These are phyloP conservation scores for Chalciporus chontae DNA, from an alignment of 768 basidiomycete species.

Conservation along the genomic window DNA sequence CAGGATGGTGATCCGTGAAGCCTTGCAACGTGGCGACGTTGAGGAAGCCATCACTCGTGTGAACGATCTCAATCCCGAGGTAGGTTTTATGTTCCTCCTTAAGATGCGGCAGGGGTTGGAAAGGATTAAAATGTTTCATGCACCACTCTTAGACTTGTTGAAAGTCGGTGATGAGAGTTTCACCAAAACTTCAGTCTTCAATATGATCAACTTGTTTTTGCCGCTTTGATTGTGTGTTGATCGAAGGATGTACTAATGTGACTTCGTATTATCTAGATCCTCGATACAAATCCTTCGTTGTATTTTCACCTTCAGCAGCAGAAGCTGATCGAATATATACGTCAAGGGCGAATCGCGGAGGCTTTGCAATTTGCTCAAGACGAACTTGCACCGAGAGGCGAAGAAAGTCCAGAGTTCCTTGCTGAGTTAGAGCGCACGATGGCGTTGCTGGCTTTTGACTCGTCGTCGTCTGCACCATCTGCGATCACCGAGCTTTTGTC, in stretches of 20 bases:
- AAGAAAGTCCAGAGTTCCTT: slow-evolving; percentile 92
- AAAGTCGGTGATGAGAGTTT: slow-evolving; percentile 81
- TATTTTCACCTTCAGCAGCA: slow-evolving; percentile 97
- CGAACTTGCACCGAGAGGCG: slow-evolving; percentile 91
- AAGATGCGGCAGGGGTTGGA: slow-evolving; percentile 14
- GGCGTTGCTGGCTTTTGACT: slow-evolving; percentile 85
- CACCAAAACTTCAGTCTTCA: slow-evolving; percentile 94
- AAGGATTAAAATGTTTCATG: slow-evolving; percentile 94
- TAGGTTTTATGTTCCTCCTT: slow-evolving; percentile 41
- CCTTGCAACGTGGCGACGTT: slow-evolving; percentile 90
- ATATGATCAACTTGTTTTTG: slow-evolving; percentile 60
- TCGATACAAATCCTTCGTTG: slow-evolving; percentile 90
- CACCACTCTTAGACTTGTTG: slow-evolving; percentile 90
- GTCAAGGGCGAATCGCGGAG: slow-evolving; percentile 70
- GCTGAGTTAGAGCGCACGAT: slow-evolving; percentile 91
- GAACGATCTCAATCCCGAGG: slow-evolving; percentile 96
- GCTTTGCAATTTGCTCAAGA: slow-evolving; percentile 90
- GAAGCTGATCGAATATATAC: slow-evolving; percentile 91
- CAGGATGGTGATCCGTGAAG: slow-evolving; percentile 91
- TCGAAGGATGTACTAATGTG: slow-evolving; percentile 17
- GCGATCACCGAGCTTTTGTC: slow-evolving; percentile 77
- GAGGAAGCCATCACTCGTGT: slow-evolving; percentile 94
- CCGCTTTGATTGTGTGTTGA: neutral
- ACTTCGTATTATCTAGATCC: slow-evolving; percentile 58
- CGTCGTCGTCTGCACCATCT: slow-evolving; percentile 49